Conservation (phyloP, 176 grass and related monocot genomes). For the Lolium multiflorum region DNA sequence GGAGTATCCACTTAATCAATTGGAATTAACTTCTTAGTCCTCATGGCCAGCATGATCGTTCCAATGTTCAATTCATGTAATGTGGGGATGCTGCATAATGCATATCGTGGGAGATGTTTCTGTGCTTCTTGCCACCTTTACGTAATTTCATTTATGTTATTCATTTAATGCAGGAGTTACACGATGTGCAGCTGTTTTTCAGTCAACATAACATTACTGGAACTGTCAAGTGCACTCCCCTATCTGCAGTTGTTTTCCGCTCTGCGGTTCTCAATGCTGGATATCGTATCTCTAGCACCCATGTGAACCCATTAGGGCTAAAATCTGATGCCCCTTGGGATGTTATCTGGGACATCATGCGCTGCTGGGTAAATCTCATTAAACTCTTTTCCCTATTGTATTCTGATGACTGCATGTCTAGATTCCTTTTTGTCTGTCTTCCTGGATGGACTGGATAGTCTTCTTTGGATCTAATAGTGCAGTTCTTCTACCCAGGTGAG, state of each 20-base stretch:
- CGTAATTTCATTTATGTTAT: slow-evolving; percentile 16
- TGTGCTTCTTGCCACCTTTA: background rate
- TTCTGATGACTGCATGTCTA: slow-evolving; percentile 7
- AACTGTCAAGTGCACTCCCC: slow-evolving; percentile 90
- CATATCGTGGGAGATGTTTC: slow-evolving; percentile 18
- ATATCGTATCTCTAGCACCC: slow-evolving; percentile 85
- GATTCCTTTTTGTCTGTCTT: background rate
- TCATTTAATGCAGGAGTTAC: slow-evolving; percentile 85
- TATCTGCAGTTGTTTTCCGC: slow-evolving; percentile 77
- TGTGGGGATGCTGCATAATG: background rate
- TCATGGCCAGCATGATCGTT: background rate
- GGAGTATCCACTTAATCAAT: background rate
- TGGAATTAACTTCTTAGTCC: background rate
- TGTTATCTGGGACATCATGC: slow-evolving; percentile 98
- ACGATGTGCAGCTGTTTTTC: slow-evolving; percentile 83
- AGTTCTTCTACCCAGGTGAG: slow-evolving; percentile 60
- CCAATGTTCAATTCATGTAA: background rate
- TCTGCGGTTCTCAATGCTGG: slow-evolving; percentile 96
- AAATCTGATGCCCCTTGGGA: slow-evolving; percentile 96
- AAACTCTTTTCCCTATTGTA: background rate
- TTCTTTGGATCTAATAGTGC: slow-evolving; percentile 13
- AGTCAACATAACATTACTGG: slow-evolving; percentile 87
- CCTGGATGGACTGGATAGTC: background rate
- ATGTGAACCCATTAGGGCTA: slow-evolving; percentile 73
- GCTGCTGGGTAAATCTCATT: slow-evolving; percentile 76